phyloP scores from a whole-genome alignment of 257 asterid genomes.

The Nicotiana undulata region DNA sequence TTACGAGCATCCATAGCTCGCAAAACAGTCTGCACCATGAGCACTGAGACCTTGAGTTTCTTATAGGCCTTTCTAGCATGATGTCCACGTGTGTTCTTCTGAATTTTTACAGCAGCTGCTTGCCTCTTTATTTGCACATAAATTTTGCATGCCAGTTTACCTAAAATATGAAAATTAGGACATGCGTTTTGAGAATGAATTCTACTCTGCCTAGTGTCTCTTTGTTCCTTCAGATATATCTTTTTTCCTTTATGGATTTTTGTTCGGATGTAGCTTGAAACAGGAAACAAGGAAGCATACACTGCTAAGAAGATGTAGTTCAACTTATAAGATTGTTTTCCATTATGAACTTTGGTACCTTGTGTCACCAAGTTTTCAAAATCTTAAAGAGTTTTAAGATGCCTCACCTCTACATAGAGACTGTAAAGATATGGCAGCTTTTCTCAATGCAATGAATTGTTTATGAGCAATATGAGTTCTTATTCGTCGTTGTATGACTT shows the following conservation, averaged over 20 bases:
- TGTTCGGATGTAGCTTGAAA: background rate
- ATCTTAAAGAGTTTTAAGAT: background rate
- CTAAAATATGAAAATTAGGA: slow-evolving; percentile 34
- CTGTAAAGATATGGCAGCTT: slow-evolving; percentile 67
- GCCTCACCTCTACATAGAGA: slow-evolving; percentile 79
- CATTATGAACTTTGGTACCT: background rate
- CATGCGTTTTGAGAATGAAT: background rate
- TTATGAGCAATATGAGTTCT: slow-evolving; percentile 77
- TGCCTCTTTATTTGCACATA: slow-evolving; percentile 49
- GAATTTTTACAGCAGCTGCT: slow-evolving; percentile 87
- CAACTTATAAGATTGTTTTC: background rate
- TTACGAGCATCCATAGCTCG: slow-evolving; percentile 71
- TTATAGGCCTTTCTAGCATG: slow-evolving; percentile 55
- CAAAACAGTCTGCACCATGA: slow-evolving; percentile 73
- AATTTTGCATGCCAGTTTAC: slow-evolving; percentile 65
- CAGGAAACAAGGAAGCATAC: background rate
- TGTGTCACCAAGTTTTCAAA: background rate
- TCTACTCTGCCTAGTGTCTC: background rate
- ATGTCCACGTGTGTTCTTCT: slow-evolving; percentile 45
- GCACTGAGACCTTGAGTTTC: slow-evolving; percentile 46
- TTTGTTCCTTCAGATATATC: background rate
- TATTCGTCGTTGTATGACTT: slow-evolving; percentile 68
- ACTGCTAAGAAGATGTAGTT: slow-evolving; percentile 5
- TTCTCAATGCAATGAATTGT: slow-evolving; percentile 49
- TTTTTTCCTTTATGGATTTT: background rate